These are phyloP conservation scores for Heterobasidion irregulare DNA, from an alignment of 1,284 basidiomycete genomes.

Conservation along the genomic window DNA sequence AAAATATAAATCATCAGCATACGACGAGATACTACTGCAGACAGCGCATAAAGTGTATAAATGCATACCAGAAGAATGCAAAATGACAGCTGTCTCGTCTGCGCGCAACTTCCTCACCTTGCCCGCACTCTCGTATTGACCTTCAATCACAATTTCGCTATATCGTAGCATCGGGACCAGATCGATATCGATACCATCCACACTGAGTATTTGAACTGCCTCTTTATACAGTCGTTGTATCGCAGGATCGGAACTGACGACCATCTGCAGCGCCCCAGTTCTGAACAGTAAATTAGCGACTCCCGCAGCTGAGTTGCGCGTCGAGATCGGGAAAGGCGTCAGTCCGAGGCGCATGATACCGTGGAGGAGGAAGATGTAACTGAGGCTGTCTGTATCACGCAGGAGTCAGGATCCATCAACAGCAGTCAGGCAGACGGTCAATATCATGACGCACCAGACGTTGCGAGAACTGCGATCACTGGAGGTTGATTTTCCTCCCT, in stretches of 20 bases:
- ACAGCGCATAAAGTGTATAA: too few species aligned
- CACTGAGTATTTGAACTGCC: conserved; percentile 3
- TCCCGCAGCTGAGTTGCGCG: conserved; percentile 27
- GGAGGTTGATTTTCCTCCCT: too few species aligned
- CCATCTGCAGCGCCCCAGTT: conserved; percentile 17
- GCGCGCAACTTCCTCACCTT: background rate
- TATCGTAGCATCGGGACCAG: conserved; percentile 4
- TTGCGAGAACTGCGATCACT: too few species aligned
- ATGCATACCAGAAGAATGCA: too few species aligned
- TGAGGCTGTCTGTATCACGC: conserved; percentile 20
- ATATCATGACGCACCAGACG: too few species aligned
- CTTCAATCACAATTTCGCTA: background rate
- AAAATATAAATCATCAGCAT: too few species aligned
- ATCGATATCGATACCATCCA: conserved; percentile 4
- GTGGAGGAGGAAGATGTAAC: conserved; percentile 19
- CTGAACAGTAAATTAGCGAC: conserved; percentile 25
- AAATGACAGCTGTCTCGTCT: background rate
- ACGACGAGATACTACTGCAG: background rate
- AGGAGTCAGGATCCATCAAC: too few species aligned
- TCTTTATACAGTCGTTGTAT: conserved; percentile 15
- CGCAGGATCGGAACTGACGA: conserved; percentile 19
- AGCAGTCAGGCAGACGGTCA: too few species aligned
- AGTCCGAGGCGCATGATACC: conserved; percentile 22
- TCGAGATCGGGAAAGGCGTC: conserved; percentile 27
- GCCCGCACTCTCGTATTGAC: background rate